A percentile compares a stretch with the other conserved stretches of the same genome.
Evolutionary conservation across 2,329 filamentous ascomycete genomes (phyloP).

Genomic region (Dothistroma pini): DNA sequence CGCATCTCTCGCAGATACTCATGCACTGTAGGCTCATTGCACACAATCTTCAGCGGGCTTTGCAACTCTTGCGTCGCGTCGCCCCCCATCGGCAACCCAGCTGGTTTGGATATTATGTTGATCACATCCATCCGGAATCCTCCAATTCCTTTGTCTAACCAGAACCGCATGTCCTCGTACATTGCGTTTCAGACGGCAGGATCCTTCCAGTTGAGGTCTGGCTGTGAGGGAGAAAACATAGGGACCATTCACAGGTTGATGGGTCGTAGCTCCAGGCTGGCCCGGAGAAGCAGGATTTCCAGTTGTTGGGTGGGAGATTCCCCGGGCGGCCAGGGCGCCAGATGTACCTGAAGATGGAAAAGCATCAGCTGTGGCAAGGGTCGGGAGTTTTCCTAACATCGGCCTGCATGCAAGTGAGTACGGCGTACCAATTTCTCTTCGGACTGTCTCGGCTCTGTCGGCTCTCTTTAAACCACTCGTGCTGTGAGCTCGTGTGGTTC

Average conservation of each 20-base stretch:
- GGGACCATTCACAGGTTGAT: conserved; percentile 44
- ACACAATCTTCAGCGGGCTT: conserved; percentile 22
- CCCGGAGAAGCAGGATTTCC: conserved; percentile 39
- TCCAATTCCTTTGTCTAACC: conserved; percentile 41
- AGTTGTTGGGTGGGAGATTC: conserved; percentile 57
- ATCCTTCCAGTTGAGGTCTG: conserved; percentile 49
- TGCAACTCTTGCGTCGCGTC: conserved; percentile 33
- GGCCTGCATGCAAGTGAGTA: too few species aligned
- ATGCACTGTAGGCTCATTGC: conserved; percentile 16
- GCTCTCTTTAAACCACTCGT: conserved; percentile 57
- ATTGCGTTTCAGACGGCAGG: conserved; percentile 42
- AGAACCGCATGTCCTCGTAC: conserved; percentile 47
- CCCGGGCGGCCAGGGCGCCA: conserved; percentile 59
- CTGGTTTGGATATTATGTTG: conserved; percentile 47
- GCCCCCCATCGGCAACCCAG: conserved; percentile 40
- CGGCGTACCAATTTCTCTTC: conserved; percentile 54
- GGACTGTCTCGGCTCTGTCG: conserved; percentile 46
- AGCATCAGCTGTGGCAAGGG: too few species aligned
- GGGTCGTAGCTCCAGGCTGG: conserved; percentile 46
- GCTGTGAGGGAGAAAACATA: conserved; percentile 47
- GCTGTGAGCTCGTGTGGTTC: conserved; percentile 40
- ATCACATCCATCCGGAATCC: conserved; percentile 50
- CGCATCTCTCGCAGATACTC: conserved; percentile 19
- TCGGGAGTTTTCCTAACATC: too few species aligned
- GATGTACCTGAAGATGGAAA: conserved; percentile 40